Conservation (phyloP, 306 rosid species). For the Psophocarpus tetragonolobus region DNA sequence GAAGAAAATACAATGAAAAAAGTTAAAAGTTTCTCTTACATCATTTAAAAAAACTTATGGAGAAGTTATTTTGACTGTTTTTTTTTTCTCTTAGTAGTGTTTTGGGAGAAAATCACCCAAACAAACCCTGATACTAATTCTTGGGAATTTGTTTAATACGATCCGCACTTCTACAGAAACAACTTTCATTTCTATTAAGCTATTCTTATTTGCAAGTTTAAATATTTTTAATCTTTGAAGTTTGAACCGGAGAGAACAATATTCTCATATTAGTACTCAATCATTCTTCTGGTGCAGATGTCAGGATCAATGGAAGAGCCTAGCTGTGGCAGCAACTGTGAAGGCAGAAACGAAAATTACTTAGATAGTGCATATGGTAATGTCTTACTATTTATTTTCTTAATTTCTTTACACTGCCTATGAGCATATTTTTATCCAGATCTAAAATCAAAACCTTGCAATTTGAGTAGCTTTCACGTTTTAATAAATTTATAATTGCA, state of each 20-base stretch:
- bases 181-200: neutral
- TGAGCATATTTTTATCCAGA: neutral
- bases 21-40: too few species aligned
- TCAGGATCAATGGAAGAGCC: conserved; percentile 47
- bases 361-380: conserved; percentile 55
- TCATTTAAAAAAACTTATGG: too few species aligned
- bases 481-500: neutral
- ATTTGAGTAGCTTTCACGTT: neutral
- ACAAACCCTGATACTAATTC: too few species aligned
- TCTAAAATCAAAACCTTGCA: neutral
- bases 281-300: conserved; percentile 49
- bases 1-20: too few species aligned
- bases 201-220: neutral
- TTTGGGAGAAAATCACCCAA: too few species aligned
- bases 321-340: conserved; percentile 46
- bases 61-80: too few species aligned
- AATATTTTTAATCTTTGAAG: neutral
- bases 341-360: conserved; percentile 43
- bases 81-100: too few species aligned
- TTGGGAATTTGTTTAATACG: neutral
- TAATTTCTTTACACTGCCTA: conserved; percentile 1
- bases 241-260: neutral
- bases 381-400: conserved; percentile 23
- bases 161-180: neutral
- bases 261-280: conserved; percentile 1